Evolutionary conservation across 805 yeast species (phyloP).

Genomic region (Clavispora fructus): DNA sequence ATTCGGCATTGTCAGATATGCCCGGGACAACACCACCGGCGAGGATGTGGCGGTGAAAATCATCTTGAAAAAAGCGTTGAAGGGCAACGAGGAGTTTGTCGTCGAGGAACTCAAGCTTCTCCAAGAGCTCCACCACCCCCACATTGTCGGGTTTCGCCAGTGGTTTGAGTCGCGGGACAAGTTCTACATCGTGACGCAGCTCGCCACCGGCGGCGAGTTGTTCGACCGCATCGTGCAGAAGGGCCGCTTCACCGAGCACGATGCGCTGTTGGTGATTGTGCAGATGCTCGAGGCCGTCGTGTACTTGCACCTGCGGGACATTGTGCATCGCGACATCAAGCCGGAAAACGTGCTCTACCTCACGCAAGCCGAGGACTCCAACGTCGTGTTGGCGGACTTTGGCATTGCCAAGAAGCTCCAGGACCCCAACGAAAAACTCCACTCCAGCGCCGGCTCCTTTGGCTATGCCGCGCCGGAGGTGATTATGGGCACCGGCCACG

Average conservation of each 20-base stretch:
- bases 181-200: slow-evolving; percentile 87
- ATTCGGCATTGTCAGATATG: slow-evolving; percentile 87
- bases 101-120: slow-evolving; percentile 72
- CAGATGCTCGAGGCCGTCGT: slow-evolving; percentile 75
- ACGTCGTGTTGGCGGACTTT: slow-evolving; percentile 86
- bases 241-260: slow-evolving; percentile 84
- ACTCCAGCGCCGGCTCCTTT: slow-evolving; percentile 80
- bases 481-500: slow-evolving; percentile 76
- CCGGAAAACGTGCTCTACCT: slow-evolving; percentile 88
- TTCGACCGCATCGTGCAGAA: slow-evolving; percentile 78
- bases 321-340: slow-evolving; percentile 91
- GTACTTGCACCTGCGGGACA: slow-evolving; percentile 69
- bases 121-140: slow-evolving; percentile 67
- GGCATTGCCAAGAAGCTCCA: slow-evolving; percentile 84
- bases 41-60: slow-evolving; percentile 89
- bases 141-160: slow-evolving; percentile 84
- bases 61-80: slow-evolving; percentile 76
- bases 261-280: slow-evolving; percentile 69
- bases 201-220: slow-evolving; percentile 94
- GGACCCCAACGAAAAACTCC: slow-evolving; percentile 54
- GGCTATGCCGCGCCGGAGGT: slow-evolving; percentile 99
- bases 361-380: slow-evolving; percentile 49
- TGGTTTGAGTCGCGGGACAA: slow-evolving; percentile 94
- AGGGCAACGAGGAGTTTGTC: slow-evolving; percentile 72
- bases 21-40: slow-evolving; percentile 42